Evolutionary conservation across 2,329 filamentous ascomycete species (phyloP).

Genomic region (Karstenula rhodostoma): DNA sequence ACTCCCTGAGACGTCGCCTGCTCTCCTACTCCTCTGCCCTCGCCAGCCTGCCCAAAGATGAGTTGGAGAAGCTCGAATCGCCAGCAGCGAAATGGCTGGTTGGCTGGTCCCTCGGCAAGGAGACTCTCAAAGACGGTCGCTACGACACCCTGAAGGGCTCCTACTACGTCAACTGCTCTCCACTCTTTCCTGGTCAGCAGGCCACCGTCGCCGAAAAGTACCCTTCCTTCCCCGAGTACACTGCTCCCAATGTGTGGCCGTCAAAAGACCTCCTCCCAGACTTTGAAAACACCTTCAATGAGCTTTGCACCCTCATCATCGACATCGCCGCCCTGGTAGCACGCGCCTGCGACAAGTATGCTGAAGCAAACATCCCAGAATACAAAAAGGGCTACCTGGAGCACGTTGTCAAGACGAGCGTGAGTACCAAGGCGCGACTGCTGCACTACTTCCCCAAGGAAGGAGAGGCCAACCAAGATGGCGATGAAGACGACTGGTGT

Average conservation of each 20-base stretch:
- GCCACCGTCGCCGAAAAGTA: conserved; percentile 57
- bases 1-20: conserved; percentile 73
- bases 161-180: conserved; percentile 82
- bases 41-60: conserved; percentile 75
- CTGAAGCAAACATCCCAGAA: conserved; percentile 75
- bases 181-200: conserved; percentile 67
- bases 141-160: conserved; percentile 84
- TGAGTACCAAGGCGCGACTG: conserved; percentile 88
- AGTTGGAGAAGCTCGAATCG: conserved; percentile 65
- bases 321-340: conserved; percentile 90
- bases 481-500: conserved; percentile 90
- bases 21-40: conserved; percentile 90
- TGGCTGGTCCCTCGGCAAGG: conserved; percentile 83
- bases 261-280: conserved; percentile 71
- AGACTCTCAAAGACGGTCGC: conserved; percentile 78
- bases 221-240: conserved; percentile 85
- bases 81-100: conserved; percentile 66
- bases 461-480: conserved; percentile 24
- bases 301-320: conserved; percentile 84
- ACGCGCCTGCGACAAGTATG: conserved; percentile 87
- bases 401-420: conserved; percentile 82
- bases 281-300: conserved; percentile 76
- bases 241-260: conserved; percentile 91
- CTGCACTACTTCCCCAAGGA: conserved; percentile 82
- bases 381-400: conserved; percentile 85